Evolutionary conservation across 805 yeast species (phyloP).

Genomic region (Metschnikowia noctiluminum): DNA sequence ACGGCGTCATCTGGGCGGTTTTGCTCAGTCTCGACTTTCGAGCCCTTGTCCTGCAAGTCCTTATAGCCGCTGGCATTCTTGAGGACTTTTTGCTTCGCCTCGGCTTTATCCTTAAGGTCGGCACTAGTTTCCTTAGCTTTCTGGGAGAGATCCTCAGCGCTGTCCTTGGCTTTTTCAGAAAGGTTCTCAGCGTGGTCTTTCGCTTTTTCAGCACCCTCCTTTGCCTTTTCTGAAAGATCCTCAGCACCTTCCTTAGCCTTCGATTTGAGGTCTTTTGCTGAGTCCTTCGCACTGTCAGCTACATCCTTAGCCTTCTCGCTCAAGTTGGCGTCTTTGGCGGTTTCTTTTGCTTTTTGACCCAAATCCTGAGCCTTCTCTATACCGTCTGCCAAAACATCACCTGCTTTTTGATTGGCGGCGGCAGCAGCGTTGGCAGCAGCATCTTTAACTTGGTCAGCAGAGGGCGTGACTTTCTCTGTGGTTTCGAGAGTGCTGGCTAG

Average conservation of each 20-base stretch:
- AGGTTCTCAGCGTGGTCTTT: neutral
- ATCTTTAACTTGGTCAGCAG: slow-evolving; percentile 19
- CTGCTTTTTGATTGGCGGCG: slow-evolving; percentile 28
- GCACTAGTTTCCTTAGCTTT: slow-evolving; percentile 16
- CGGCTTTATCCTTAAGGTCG: slow-evolving; percentile 10
- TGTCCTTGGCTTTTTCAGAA: slow-evolving; percentile 5
- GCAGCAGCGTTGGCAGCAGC: slow-evolving; percentile 20
- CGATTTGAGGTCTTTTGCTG: slow-evolving; percentile 13
- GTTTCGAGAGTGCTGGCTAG: slow-evolving; percentile 40
- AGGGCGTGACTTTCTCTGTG: slow-evolving; percentile 26
- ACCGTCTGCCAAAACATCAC: slow-evolving; percentile 32
- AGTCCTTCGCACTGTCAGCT: slow-evolving; percentile 2
- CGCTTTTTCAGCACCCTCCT: slow-evolving; percentile 5
- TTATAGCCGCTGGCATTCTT: slow-evolving; percentile 35
- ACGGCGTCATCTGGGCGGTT: slow-evolving; percentile 47
- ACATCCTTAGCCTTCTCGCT: slow-evolving; percentile 1
- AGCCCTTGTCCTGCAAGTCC: slow-evolving; percentile 42
- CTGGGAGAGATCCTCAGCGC: slow-evolving; percentile 14
- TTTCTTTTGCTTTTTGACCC: slow-evolving; percentile 12
- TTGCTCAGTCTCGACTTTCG: slow-evolving; percentile 41
- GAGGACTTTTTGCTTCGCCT: slow-evolving; percentile 22
- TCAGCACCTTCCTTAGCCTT: slow-evolving; percentile 14
- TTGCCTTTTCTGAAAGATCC: slow-evolving; percentile 11
- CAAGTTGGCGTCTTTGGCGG: slow-evolving; percentile 3
- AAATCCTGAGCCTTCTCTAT: slow-evolving; percentile 24